These are phyloP conservation scores for Russula vinacea DNA, from an alignment of 768 basidiomycete species.

Conservation along the genomic window DNA sequence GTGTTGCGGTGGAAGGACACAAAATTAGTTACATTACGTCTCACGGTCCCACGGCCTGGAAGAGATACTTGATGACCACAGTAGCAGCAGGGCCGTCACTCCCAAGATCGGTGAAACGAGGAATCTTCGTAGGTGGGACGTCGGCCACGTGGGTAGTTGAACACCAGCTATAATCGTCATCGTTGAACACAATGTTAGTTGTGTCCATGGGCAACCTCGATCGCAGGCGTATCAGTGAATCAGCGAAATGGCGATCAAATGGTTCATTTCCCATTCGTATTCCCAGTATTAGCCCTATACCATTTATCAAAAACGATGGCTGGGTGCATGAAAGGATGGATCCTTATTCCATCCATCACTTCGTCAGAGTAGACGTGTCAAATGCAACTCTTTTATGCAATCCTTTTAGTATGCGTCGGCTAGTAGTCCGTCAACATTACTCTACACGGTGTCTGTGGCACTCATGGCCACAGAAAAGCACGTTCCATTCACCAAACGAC, in stretches of 20 bases:
- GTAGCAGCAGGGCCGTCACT: constrained; percentile 17
- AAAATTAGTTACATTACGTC: constrained; percentile 25
- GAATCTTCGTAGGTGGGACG: not conserved
- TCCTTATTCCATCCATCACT: not conserved
- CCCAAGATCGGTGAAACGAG: constrained; percentile 9
- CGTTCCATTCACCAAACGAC: not conserved
- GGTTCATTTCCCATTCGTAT: no score
- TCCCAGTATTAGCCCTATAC: no score
- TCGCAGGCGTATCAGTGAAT: no score
- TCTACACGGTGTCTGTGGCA: not conserved
- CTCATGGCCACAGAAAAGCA: no score
- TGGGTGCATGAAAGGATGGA: not conserved
- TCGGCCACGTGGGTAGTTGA: not conserved
- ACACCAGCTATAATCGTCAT: no score
- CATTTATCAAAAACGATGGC: not conserved
- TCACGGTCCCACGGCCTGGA: constrained; percentile 26
- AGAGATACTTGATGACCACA: constrained; percentile 26
- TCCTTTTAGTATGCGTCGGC: not conserved
- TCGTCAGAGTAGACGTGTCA: not conserved
- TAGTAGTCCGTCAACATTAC: no score
- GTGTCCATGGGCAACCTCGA: not conserved
- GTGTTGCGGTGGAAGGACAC: constrained; percentile 28
- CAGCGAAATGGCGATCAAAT: no score
- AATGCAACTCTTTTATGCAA: not conserved
- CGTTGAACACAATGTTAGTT: not conserved